A percentile compares a stretch with the other conserved stretches of the same genome.
Conservation (phyloP, 1,139 yeast genomes). For the Kodamaea sp. region DNA sequence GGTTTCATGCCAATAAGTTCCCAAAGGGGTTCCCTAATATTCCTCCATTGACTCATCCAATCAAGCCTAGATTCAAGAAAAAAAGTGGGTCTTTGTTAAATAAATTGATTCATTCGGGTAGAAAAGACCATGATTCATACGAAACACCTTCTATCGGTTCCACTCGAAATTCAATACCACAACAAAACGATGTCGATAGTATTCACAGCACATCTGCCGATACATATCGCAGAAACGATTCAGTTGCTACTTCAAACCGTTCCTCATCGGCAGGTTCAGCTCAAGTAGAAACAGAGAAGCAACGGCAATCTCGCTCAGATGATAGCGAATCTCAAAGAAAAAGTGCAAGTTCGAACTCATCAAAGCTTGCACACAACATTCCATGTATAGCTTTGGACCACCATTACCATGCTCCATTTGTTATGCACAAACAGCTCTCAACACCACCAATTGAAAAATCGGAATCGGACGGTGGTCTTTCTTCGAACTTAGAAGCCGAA, state of each 20-base stretch:
- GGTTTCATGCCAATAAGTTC: constrained; percentile 44
- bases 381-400: constrained; percentile 36
- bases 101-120: constrained; percentile 41
- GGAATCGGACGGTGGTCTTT: background rate
- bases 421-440: constrained; percentile 1
- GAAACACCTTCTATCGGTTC: constrained; percentile 5
- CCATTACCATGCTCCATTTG: constrained; percentile 11
- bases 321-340: constrained; percentile 11
- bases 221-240: constrained; percentile 10
- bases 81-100: constrained; percentile 45
- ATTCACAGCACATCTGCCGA: no score
- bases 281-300: background rate
- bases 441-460: constrained; percentile 7
- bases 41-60: constrained; percentile 51
- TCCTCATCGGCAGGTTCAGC: constrained; percentile 10
- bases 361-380: constrained; percentile 27
- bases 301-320: constrained; percentile 4
- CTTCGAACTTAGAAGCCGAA: background rate
- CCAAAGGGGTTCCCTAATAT: constrained; percentile 28
- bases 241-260: constrained; percentile 9
- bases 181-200: no score
- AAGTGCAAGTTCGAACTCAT: constrained; percentile 19
- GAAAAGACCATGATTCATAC: constrained; percentile 36
- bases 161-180: background rate
- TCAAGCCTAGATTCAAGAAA: constrained; percentile 46